Conservation (phyloP, 164 flowering plant genomes). For the Annona cherimola region DNA sequence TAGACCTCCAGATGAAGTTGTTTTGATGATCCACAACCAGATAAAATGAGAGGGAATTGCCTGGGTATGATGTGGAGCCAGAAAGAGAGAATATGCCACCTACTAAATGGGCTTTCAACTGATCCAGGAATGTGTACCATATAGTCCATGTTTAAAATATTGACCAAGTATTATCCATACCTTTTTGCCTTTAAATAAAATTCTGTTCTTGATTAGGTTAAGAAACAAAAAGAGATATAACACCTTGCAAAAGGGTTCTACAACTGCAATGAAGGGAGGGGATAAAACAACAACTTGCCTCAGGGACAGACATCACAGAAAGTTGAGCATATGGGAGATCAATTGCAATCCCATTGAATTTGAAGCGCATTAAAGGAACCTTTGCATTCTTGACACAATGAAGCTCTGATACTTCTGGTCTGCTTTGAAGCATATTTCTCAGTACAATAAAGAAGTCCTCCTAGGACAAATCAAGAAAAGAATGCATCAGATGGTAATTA, state of each 20-base stretch:
- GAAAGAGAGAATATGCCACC: no score
- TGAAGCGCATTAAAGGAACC: slow-evolving; percentile 58
- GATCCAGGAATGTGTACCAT: not conserved
- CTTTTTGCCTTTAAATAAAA: not conserved
- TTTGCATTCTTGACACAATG: slow-evolving; percentile 56
- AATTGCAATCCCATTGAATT: slow-evolving; percentile 46
- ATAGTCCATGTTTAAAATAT: not conserved
- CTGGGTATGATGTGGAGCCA: no score
- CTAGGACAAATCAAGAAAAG: slow-evolving; percentile 21
- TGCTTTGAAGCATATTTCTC: slow-evolving; percentile 42
- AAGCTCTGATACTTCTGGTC: slow-evolving; percentile 42
- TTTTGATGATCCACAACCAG: no score
- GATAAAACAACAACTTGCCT: slow-evolving; percentile 24
- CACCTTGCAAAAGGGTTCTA: not conserved
- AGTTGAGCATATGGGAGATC: slow-evolving; percentile 57
- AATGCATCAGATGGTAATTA: not conserved
- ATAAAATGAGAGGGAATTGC: no score
- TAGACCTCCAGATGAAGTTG: no score
- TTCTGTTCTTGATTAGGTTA: not conserved
- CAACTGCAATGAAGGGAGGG: not conserved
- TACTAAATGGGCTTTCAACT: not conserved
- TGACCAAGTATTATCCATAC: not conserved
- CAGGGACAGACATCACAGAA: slow-evolving; percentile 36
- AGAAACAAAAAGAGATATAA: not conserved
- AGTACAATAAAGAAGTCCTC: slow-evolving; percentile 58